Evolutionary conservation across 257 asterid species (phyloP), one percentile per base, ranked within the genome.

Genomic region (Petrea volubilis): DNA sequence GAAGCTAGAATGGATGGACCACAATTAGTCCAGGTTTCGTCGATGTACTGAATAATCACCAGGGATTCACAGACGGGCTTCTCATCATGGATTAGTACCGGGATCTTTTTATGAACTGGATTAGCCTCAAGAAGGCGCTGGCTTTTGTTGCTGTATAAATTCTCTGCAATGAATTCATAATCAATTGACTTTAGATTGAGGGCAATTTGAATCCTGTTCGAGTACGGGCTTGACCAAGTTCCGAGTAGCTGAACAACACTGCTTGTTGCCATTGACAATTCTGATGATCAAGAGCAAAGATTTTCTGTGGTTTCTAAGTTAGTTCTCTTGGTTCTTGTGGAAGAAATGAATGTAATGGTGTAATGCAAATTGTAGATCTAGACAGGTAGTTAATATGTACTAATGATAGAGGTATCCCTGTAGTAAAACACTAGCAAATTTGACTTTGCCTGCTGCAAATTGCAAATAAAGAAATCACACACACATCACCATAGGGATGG

Each of bases 31-130:
- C 84, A 82, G 3, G 31, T 50, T 3, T 79, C 82, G 6, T 79
- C 84, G 21, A 79, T 77, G 81, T 82, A 79, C 34, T 79, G 72
- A 43, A 77, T 44, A 18, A 82, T 79, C 52, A 79, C 5, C 2
- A 62, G 72, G 6, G 87, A 82, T 50, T 82, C 87, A 15, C 73
- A 70, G n/a, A 82, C 10, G 1, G 82, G 64, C 43, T 50, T 71
- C 2, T 64, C 67, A 17, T 53, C 77, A 51, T 70, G 84, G 58
- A 83, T 27, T 11, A 83, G 56, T 47, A 79, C 81, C 1, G 87
- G 81, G 57, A 74, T 50, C 29, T 74, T 73, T 72, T 79, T 67
- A 72, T 79, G 40, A 62, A 76, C 71, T 9, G 82, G 84, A 31
- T 79, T 82, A n/a, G 79, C 67, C 11, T 74, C 5, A 15, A 77